phyloP scores from a whole-genome alignment of 2,329 filamentous ascomycete species.

The Xylariaceae sp. region DNA sequence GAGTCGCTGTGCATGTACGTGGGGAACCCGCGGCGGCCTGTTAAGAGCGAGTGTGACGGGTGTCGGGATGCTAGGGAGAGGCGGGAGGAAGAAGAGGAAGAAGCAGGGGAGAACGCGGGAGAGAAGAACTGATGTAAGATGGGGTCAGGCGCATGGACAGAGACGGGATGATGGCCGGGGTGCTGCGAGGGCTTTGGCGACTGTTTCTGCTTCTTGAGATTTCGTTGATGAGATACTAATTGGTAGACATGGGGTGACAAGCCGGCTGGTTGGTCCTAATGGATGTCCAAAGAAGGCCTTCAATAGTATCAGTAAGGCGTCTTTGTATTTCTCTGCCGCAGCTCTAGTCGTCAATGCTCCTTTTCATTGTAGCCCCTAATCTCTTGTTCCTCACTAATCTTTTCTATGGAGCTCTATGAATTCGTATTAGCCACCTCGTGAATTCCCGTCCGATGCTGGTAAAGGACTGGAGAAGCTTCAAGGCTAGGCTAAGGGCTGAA shows the following conservation, averaged over 20 bases:
- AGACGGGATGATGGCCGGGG: not conserved
- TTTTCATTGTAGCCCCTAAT: not conserved
- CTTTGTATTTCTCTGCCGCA: not conserved
- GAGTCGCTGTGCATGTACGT: slow-evolving; percentile 38
- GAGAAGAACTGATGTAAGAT: not conserved
- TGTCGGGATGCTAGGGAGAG: slow-evolving; percentile 32
- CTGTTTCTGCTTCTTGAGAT: not conserved
- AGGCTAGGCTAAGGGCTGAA: not conserved
- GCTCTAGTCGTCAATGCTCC: not conserved
- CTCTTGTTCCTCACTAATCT: not conserved
- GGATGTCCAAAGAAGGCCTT: not conserved
- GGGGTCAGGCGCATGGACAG: not conserved
- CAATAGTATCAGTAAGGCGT: not conserved
- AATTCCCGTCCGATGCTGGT: not conserved
- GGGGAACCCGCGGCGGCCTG: slow-evolving; percentile 32
- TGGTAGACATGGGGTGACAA: no score
- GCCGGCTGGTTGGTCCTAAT: no score
- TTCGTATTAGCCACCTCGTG: not conserved
- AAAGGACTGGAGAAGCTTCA: not conserved
- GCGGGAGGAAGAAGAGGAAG: slow-evolving; percentile 30
- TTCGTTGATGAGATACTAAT: not conserved
- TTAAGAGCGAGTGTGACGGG: slow-evolving; percentile 33
- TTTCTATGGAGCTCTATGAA: not conserved
- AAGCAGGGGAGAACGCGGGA: slow-evolving; percentile 1
- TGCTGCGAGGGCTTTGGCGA: not conserved